Evolutionary conservation across 345 rosid species (phyloP), one percentile per base, ranked within the genome.

Genomic region (Corchorus capsularis): DNA sequence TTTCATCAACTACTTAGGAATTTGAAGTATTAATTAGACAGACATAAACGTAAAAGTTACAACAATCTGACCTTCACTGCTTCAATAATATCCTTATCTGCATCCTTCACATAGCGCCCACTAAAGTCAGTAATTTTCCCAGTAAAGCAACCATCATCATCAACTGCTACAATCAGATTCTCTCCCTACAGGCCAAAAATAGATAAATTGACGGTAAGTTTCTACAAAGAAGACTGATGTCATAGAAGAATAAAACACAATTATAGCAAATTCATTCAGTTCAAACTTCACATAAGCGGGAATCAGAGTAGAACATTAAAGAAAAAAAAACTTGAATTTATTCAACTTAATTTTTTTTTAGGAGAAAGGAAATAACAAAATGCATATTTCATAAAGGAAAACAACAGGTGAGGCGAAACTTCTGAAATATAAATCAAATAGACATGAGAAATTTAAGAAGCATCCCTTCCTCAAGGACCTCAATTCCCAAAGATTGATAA

Each of bases 81-180:
- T 79, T 93, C 97, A 81, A 90, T 82, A 39, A 96, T 92, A 79
- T 88, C 91, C 79, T 91, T 96, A 81, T 96, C 99, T 32, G 94
- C 97, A 85, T 88, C 97, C 84, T 96, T 96, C 69, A 94, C 98
- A 82, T 93, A 88, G 45, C 85, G 70, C 69, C 98, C 97, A 62
- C 80, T 63, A 72, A 96, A 96, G 69, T 92, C 94, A 15, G 93
- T 67, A 79, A 96, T 85, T 82, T 86, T 93, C 75, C 81, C 91
- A 60, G 90, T 89, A 80, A 96, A 96, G 77, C 77, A 87, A 62
- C 99, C 99, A 84, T 96, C 99, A 66, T 94, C 98, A 79, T 96
- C 99, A 80, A 96, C 99, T 20, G 98, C 91, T 62, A 96, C 98
- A 34, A 91, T 82, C 81, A 96, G 79, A 72, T 83, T 85, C 73